phyloP scores from a whole-genome alignment of 2,329 filamentous ascomycete genomes.

The Pseudogymnoascus sp. region DNA sequence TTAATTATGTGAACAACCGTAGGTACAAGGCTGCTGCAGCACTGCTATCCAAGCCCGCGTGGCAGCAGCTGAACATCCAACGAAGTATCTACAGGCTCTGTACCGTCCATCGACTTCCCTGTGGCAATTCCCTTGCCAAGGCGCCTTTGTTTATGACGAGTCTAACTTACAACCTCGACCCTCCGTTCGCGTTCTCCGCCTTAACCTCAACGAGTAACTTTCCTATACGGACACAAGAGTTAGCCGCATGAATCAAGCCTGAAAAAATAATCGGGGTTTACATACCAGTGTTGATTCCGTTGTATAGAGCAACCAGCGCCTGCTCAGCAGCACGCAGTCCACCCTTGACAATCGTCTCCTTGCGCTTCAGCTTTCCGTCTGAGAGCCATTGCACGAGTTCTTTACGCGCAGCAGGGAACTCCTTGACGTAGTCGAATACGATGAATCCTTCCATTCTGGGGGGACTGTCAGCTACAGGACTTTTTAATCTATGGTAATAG shows the following conservation, averaged over 20 bases:
- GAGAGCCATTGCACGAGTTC: constrained; percentile 61
- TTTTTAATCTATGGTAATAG: neutral
- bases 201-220: constrained; percentile 53
- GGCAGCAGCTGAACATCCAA: neutral
- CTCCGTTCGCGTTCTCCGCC: constrained; percentile 23
- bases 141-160: neutral
- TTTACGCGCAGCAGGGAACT: constrained; percentile 50
- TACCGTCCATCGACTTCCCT: neutral
- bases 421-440: constrained; percentile 57
- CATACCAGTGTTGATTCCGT: constrained; percentile 61
- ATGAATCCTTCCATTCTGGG: constrained; percentile 64
- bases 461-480: neutral
- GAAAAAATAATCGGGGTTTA: constrained; percentile 1
- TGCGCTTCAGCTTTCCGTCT: constrained; percentile 64
- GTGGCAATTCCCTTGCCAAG: neutral
- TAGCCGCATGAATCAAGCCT: neutral
- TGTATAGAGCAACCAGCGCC: constrained; percentile 57
- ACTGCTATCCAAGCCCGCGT: neutral
- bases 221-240: constrained; percentile 16
- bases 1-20: neutral
- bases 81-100: neutral
- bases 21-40: neutral
- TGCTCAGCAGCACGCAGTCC: constrained; percentile 57
- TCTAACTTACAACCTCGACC: constrained; percentile 28
- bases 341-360: constrained; percentile 65